Base-by-base conservation (phyloP, 371 early-diverging fungal genomes). In the Mucor piriformis region DNA sequence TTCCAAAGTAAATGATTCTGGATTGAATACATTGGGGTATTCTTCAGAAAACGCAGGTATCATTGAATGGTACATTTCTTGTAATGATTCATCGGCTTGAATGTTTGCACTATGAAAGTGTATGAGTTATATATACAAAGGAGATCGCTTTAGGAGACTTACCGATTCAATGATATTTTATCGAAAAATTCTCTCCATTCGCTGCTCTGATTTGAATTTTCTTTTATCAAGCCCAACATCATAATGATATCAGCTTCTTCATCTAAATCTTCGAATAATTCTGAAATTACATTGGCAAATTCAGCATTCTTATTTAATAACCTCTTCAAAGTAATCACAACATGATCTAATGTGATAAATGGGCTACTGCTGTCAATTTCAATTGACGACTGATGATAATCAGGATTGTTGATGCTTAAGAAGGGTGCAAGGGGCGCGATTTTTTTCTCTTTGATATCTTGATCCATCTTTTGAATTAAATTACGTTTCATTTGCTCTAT, bases 211-310 rank as follows among this genome's bases (percentile, higher is more conserved):
- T 72, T 65, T 2, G 63, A 55, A 8, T 66, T 63, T 54, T 81
- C 75, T 16, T 66, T 57, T 2, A 84, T 68, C 38, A 84, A 57
- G 40, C 63, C 62, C 12, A 79, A 55, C 59, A 81, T 79, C 61
- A 82, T 48, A 10, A 79, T 62, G 6, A 79, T 65, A 52, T 82
- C 84, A 23, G 66, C 69, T 13, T 82, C 81, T 73, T 79, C 81
- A 10, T 77, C 72, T 2, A 72, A 58, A 33, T 76, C 71, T 35
- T 79, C 80, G 43, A 77, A 66, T 12, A 70, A 27, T 18, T 60
- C 59, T 0, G 57, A 58, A 11, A 74, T 49, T 10, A 72, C 70
- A 0, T 37, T 21, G 15, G 63, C 54, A 56, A 74, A 72, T 12
- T 40, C 35, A 10, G 35, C 37, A 33, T 77, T 59, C 11, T 64